phyloP scores from a whole-genome alignment of 805 yeast species.

The Teunomyces panamensis region DNA sequence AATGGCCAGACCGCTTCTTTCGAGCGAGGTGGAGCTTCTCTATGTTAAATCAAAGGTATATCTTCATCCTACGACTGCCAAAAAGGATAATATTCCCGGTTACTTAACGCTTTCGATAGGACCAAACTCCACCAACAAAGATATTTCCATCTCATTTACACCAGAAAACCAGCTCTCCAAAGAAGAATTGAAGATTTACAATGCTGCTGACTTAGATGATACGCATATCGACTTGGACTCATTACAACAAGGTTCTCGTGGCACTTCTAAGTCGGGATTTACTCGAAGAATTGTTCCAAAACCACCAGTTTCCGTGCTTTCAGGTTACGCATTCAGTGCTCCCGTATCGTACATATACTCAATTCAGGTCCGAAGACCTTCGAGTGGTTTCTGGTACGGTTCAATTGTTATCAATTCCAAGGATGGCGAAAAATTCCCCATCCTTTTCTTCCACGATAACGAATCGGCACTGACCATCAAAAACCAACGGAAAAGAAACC shows the following conservation, averaged over 20 bases:
- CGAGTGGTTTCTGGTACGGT: constrained; percentile 90
- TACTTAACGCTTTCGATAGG: constrained; percentile 65
- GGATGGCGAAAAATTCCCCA: constrained; percentile 69
- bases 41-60: constrained; percentile 69
- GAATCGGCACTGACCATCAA: constrained; percentile 71
- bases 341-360: constrained; percentile 64
- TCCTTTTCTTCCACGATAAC: constrained; percentile 89
- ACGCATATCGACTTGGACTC: constrained; percentile 18
- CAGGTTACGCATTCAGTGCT: constrained; percentile 69
- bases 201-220: constrained; percentile 48
- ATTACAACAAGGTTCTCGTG: constrained; percentile 9
- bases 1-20: constrained; percentile 6
- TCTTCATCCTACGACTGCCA: constrained; percentile 74
- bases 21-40: constrained; percentile 44
- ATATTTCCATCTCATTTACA: constrained; percentile 62
- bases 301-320: constrained; percentile 50
- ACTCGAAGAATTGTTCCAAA: constrained; percentile 37
- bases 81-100: constrained; percentile 79
- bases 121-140: constrained; percentile 47
- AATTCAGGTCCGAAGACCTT: constrained; percentile 79
- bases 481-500: constrained; percentile 57
- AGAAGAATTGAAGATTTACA: constrained; percentile 46
- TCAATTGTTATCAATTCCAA: constrained; percentile 72
- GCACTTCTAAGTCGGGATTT: neutral
- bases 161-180: constrained; percentile 52